phyloP scores from a whole-genome alignment of 176 grass and related monocot genomes.

The Sorghum bicolor region DNA sequence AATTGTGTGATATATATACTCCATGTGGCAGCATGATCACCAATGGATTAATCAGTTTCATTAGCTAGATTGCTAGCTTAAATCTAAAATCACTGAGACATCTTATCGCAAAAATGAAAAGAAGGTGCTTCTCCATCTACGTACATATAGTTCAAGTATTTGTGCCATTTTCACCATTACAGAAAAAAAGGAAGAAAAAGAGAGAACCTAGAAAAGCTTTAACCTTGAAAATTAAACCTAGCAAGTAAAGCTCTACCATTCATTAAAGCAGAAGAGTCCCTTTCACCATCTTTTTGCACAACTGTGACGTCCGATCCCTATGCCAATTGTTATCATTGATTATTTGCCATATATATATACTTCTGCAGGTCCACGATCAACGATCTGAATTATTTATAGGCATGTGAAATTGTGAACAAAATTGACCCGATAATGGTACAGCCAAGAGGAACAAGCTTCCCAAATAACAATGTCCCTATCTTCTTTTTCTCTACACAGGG shows the following conservation, averaged over 20 bases:
- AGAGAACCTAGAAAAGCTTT: neutral
- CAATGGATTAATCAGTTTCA: neutral
- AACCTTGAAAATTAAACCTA: neutral
- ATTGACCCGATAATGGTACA: neutral
- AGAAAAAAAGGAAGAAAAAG: neutral
- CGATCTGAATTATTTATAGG: neutral
- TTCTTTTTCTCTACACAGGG: neutral
- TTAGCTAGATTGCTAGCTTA: neutral
- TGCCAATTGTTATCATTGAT: neutral
- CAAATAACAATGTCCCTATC: neutral
- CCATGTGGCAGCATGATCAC: neutral
- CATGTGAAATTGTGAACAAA: no score
- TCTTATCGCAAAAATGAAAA: no score
- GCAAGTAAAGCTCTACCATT: neutral
- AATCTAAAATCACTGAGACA: neutral
- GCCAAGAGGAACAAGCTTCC: neutral
- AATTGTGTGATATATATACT: neutral
- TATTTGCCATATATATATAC: no score
- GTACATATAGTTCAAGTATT: neutral
- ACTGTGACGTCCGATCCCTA: neutral
- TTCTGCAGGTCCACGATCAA: neutral
- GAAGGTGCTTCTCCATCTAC: neutral
- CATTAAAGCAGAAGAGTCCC: neutral
- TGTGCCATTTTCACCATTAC: neutral
- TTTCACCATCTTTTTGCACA: constrained; percentile 18